Conservation (phyloP, 495 filamentous ascomycete genomes). For the Trichocladium uniseriatum region DNA sequence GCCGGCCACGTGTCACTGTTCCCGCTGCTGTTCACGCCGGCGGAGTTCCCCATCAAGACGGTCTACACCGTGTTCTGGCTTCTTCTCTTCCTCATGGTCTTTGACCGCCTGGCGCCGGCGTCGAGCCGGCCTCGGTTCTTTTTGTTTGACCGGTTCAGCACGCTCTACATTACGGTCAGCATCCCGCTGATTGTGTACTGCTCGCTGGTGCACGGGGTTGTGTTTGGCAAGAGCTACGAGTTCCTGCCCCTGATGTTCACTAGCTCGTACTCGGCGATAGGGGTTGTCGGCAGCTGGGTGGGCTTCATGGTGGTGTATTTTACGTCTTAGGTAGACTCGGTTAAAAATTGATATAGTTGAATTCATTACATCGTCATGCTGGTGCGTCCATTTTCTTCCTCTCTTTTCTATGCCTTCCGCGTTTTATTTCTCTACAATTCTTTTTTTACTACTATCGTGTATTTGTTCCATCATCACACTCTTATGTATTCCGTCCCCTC, state of each 20-base stretch:
- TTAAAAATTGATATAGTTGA: no score
- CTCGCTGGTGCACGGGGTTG: slow-evolving; percentile 67
- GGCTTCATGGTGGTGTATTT: slow-evolving; percentile 94
- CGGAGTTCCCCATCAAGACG: slow-evolving; percentile 87
- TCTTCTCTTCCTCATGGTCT: slow-evolving; percentile 71
- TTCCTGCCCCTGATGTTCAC: slow-evolving; percentile 96
- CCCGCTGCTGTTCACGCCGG: slow-evolving; percentile 81
- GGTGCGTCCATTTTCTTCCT: no score
- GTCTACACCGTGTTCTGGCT: slow-evolving; percentile 92
- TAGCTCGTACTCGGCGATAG: slow-evolving; percentile 87
- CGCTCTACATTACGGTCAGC: slow-evolving; percentile 75
- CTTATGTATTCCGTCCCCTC: no score
- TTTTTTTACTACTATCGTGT: no score
- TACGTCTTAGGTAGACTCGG: slow-evolving; percentile 41
- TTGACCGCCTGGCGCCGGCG: slow-evolving; percentile 80
- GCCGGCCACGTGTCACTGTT: slow-evolving; percentile 93
- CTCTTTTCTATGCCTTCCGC: no score
- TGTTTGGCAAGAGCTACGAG: slow-evolving; percentile 76
- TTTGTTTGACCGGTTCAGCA: slow-evolving; percentile 80
- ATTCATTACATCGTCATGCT: no score
- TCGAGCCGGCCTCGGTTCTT: slow-evolving; percentile 66
- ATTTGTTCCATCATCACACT: no score
- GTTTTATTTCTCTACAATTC: no score
- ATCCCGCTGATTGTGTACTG: slow-evolving; percentile 87
- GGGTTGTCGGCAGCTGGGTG: slow-evolving; percentile 94